Percentiles rank a stretch among this genome's conserved stretches.
Conservation (phyloP, 2,329 filamentous ascomycete species). For the Aspergillus carbonarius region DNA sequence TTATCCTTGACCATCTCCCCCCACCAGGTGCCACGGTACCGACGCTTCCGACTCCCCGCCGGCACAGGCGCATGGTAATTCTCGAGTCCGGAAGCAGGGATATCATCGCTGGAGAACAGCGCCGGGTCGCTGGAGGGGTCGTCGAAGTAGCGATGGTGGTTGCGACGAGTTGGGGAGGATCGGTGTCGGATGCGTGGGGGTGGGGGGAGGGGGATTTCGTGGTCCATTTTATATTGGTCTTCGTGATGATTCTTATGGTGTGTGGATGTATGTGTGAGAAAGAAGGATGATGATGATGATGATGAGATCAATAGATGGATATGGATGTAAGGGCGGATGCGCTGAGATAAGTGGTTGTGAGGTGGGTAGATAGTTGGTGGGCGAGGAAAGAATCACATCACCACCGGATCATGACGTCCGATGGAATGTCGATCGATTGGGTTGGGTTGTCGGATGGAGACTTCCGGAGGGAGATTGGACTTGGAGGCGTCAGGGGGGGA, state of each 20-base stretch:
- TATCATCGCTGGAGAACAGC: conserved; percentile 50
- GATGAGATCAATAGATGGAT: neutral
- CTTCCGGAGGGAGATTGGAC: neutral
- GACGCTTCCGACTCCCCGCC: conserved; percentile 35
- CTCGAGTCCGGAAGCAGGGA: conserved; percentile 46
- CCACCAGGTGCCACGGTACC: conserved; percentile 49
- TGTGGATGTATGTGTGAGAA: no score
- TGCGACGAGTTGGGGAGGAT: conserved; percentile 19
- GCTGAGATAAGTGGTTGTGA: neutral
- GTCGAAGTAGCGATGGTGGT: conserved; percentile 32
- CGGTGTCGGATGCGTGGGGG: conserved; percentile 38
- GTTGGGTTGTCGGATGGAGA: neutral
- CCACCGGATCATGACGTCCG: conserved; percentile 16
- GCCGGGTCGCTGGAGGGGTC: conserved; percentile 47
- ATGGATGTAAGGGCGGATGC: neutral
- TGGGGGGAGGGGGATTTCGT: conserved; percentile 41
- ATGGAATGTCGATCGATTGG: conserved; percentile 14
- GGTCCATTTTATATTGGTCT: no score
- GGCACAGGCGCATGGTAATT: conserved; percentile 38
- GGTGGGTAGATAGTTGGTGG: neutral
- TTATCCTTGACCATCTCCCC: conserved; percentile 38
- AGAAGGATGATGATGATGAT: neutral
- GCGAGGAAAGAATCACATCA: conserved; percentile 13
- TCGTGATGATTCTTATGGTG: no score
- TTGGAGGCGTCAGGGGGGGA: neutral